Evolutionary conservation across 2,329 filamentous ascomycete genomes (phyloP).

Genomic region (Aspergillus tamarii): DNA sequence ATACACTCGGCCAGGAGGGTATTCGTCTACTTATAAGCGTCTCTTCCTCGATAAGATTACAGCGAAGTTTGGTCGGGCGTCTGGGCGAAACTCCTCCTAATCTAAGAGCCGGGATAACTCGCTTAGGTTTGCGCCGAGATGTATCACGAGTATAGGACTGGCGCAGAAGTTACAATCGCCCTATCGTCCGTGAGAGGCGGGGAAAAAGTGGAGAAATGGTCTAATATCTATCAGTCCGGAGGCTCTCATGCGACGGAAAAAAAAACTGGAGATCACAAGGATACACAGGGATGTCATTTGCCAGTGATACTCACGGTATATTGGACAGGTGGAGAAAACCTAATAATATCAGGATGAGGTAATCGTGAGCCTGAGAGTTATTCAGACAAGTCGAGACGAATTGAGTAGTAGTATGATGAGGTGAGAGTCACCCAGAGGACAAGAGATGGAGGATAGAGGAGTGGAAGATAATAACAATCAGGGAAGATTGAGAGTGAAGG

Average conservation of each 20-base stretch:
- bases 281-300: conserved; percentile 10
- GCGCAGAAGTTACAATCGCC: conserved; percentile 18
- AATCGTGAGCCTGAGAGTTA: neutral
- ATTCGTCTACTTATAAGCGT: conserved; percentile 15
- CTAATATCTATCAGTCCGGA: conserved; percentile 13
- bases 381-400: neutral
- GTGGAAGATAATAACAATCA: neutral
- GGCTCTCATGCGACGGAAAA: conserved; percentile 14
- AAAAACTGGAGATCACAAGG: conserved; percentile 4
- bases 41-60: neutral
- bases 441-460: neutral
- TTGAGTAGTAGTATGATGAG: neutral
- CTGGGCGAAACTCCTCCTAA: conserved; percentile 14
- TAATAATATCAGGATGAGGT: conserved; percentile 3
- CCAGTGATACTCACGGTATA: conserved; percentile 14
- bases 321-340: conserved; percentile 18
- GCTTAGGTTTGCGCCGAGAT: conserved; percentile 12
- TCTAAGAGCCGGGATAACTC: conserved; percentile 8
- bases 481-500: neutral
- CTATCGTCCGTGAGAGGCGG: conserved; percentile 25
- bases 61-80: neutral
- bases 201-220: conserved; percentile 35
- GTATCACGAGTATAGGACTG: conserved; percentile 7
- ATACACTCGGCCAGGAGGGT: neutral
- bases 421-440: neutral